These are phyloP conservation scores for Pichia sp. DNA, from an alignment of 1,139 yeast genomes.

Conservation along the genomic window DNA sequence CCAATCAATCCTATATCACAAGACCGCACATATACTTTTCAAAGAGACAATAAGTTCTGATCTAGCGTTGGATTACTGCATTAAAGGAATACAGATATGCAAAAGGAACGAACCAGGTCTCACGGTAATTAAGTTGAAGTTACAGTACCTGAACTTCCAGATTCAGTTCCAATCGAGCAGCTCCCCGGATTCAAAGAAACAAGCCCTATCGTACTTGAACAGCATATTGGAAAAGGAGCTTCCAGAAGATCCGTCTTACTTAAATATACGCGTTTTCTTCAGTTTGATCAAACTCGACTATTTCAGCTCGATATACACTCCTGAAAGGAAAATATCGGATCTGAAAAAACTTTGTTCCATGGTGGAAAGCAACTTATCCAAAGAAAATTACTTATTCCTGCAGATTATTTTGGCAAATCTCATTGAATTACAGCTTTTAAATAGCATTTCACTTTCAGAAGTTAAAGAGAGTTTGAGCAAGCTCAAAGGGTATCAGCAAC, in stretches of 20 bases:
- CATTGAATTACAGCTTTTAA: slow-evolving; percentile 12
- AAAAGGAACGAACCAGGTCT: slow-evolving; percentile 26
- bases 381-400: slow-evolving; percentile 25
- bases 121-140: slow-evolving; percentile 26
- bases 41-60: slow-evolving; percentile 40
- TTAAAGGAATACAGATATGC: slow-evolving; percentile 38
- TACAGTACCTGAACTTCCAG: slow-evolving; percentile 37
- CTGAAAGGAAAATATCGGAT: slow-evolving; percentile 30
- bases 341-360: slow-evolving; percentile 28
- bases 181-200: slow-evolving; percentile 29
- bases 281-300: slow-evolving; percentile 33
- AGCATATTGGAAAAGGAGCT: neutral
- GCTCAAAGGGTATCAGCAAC: neutral
- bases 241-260: neutral
- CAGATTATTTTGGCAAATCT: slow-evolving; percentile 22
- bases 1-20: slow-evolving; percentile 36
- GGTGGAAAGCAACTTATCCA: slow-evolving; percentile 15
- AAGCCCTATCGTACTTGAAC: slow-evolving; percentile 19
- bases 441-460: slow-evolving; percentile 19
- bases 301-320: slow-evolving; percentile 30
- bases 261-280: slow-evolving; percentile 26
- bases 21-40: slow-evolving; percentile 37
- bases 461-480: slow-evolving; percentile 16
- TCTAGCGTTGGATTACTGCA: slow-evolving; percentile 40
- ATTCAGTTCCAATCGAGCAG: slow-evolving; percentile 30